A percentile compares a stretch with the other conserved stretches of the same genome.
These are phyloP conservation scores for Colletotrichum chrysophilum DNA, from an alignment of 2,329 filamentous ascomycete species.

Conservation along the genomic window DNA sequence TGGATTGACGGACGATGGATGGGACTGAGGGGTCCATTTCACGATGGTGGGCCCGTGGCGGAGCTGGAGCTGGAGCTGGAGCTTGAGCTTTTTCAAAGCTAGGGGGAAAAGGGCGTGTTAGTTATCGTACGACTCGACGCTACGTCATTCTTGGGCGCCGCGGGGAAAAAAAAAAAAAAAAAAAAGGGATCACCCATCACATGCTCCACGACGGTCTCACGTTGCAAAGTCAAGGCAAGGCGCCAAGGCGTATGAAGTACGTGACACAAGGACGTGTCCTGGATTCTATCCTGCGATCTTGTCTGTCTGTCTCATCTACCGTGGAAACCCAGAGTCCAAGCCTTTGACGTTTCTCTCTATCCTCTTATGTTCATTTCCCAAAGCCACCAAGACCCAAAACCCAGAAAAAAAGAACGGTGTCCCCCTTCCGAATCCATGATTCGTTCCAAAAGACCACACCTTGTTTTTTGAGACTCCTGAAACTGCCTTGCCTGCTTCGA, in stretches of 20 bases:
- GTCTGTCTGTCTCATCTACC: slow-evolving; percentile 2
- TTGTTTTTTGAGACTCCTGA: slow-evolving; percentile 13
- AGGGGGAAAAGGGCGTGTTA: not conserved
- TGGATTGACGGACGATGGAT: not conserved
- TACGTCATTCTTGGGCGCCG: not conserved
- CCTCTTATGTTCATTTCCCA: not conserved
- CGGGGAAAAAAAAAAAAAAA: not conserved
- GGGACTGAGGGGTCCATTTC: not conserved
- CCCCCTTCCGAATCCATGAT: not conserved
- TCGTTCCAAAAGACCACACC: not conserved
- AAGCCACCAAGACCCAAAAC: not conserved
- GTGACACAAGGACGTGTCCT: not conserved
- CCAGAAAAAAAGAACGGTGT: not conserved
- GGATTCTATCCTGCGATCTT: slow-evolving; percentile 7
- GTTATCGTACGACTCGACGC: not conserved
- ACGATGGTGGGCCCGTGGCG: not conserved
- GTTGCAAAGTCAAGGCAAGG: not conserved
- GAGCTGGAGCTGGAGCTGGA: not conserved
- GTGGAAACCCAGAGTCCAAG: slow-evolving; percentile 16
- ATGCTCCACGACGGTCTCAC: not conserved
- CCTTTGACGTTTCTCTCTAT: not conserved
- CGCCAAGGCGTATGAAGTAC: not conserved
- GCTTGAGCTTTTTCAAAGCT: not conserved
- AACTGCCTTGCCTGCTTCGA: slow-evolving; percentile 14
- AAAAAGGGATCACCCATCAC: not conserved